Conservation (phyloP, 2,329 filamentous ascomycete genomes). For the Verticillium klebahnii region DNA sequence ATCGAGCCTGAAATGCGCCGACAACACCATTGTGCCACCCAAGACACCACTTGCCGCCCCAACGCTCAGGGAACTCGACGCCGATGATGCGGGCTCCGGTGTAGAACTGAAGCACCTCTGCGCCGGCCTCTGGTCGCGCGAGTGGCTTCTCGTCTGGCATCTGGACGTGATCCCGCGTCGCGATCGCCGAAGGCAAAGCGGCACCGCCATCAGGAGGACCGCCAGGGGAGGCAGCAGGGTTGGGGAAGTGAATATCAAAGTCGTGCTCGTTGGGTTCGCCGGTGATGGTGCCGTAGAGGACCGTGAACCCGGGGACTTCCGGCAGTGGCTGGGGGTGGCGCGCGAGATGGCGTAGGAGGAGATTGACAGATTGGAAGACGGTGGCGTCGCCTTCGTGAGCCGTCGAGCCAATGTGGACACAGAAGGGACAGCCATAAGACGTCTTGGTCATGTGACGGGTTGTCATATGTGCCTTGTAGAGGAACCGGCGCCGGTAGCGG, state of each 20-base stretch:
- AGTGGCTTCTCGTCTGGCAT: slow-evolving; percentile 26
- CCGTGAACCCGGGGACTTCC: slow-evolving; percentile 27
- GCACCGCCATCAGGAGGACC: neutral
- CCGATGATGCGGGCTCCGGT: slow-evolving; percentile 24
- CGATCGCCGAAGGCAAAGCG: slow-evolving; percentile 25
- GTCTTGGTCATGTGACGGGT: slow-evolving; percentile 23
- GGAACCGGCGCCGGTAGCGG: slow-evolving; percentile 32
- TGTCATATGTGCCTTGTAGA: slow-evolving; percentile 36
- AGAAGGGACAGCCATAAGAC: slow-evolving; percentile 37
- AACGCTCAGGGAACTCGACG: slow-evolving; percentile 26
- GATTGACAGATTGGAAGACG: slow-evolving; percentile 30
- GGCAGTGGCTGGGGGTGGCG: slow-evolving; percentile 35
- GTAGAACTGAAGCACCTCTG: slow-evolving; percentile 31
- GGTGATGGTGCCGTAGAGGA: slow-evolving; percentile 25
- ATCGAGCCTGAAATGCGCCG: slow-evolving; percentile 23
- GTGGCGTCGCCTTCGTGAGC: slow-evolving; percentile 34
- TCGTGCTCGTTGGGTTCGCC: slow-evolving; percentile 19
- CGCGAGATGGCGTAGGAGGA: slow-evolving; percentile 32
- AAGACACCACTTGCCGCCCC: slow-evolving; percentile 29
- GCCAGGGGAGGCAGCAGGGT: slow-evolving; percentile 22
- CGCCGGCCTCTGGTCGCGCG: slow-evolving; percentile 23
- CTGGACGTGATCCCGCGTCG: slow-evolving; percentile 27
- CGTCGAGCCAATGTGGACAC: slow-evolving; percentile 26
- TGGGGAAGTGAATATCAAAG: slow-evolving; percentile 32
- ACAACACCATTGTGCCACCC: slow-evolving; percentile 26